phyloP scores from a whole-genome alignment of 345 rosid species.

The Boechera stricta region DNA sequence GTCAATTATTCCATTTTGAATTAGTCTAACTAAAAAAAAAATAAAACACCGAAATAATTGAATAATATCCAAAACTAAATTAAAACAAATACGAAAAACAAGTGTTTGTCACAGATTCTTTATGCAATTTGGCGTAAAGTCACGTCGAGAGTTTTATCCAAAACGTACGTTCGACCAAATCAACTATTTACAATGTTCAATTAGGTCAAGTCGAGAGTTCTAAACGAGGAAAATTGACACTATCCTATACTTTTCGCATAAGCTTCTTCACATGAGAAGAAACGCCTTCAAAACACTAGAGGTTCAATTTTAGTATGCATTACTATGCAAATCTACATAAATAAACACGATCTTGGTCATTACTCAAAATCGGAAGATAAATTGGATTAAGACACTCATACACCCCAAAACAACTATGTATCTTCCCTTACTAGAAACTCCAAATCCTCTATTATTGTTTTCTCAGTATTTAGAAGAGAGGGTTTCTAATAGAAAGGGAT shows the following conservation, averaged over 20 bases:
- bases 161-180: background rate
- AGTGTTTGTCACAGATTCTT: conserved; percentile 34
- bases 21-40: conserved; percentile 4
- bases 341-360: background rate
- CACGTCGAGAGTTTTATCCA: no score
- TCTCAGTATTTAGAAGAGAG: background rate
- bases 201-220: background rate
- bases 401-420: background rate
- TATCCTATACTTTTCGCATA: background rate
- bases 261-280: background rate
- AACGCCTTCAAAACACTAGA: background rate
- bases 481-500: background rate
- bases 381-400: background rate
- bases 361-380: background rate
- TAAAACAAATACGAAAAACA: background rate
- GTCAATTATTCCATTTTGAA: conserved; percentile 37
- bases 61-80: background rate
- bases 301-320: conserved; percentile 6
- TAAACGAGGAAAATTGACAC: background rate
- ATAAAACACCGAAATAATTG: no score
- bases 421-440: conserved; percentile 17
- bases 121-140: background rate
- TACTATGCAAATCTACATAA: conserved; percentile 18
- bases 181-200: background rate
- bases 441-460: conserved; percentile 29